phyloP scores from a whole-genome alignment of 2,329 filamentous ascomycete genomes.

The Fusarium sp. region DNA sequence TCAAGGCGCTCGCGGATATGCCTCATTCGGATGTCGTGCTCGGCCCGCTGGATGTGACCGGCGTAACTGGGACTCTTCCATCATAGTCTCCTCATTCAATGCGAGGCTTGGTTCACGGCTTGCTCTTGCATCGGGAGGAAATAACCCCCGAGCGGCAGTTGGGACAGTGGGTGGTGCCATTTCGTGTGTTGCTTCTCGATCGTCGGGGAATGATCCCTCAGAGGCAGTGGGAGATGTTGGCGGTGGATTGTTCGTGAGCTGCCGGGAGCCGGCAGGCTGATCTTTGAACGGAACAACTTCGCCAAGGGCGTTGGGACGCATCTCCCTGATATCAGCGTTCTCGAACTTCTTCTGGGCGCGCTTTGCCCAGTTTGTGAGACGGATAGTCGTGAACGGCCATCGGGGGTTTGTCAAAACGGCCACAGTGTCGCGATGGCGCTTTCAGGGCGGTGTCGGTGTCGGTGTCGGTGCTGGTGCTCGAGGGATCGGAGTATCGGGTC shows the following conservation, averaged over 20 bases:
- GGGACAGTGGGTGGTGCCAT: accelerated
- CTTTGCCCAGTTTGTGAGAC: neutral
- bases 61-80: neutral
- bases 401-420: neutral
- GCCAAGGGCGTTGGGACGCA: neutral
- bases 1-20: neutral
- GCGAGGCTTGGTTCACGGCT: neutral
- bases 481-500: neutral
- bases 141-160: accelerated
- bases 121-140: accelerated
- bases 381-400: neutral
- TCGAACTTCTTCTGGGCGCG: neutral
- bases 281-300: neutral
- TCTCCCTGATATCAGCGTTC: neutral
- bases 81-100: neutral
- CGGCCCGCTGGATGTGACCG: neutral
- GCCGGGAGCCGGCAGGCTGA: neutral
- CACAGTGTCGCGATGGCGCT: neutral
- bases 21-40: neutral
- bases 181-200: accelerated
- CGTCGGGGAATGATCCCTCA: no score
- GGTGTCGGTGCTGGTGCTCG: neutral
- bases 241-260: neutral
- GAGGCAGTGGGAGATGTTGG: neutral
- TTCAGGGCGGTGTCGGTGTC: no score